Evolutionary conservation across 352 stramenopile genomes (phyloP).

Genomic region (Globisporangium polare): DNA sequence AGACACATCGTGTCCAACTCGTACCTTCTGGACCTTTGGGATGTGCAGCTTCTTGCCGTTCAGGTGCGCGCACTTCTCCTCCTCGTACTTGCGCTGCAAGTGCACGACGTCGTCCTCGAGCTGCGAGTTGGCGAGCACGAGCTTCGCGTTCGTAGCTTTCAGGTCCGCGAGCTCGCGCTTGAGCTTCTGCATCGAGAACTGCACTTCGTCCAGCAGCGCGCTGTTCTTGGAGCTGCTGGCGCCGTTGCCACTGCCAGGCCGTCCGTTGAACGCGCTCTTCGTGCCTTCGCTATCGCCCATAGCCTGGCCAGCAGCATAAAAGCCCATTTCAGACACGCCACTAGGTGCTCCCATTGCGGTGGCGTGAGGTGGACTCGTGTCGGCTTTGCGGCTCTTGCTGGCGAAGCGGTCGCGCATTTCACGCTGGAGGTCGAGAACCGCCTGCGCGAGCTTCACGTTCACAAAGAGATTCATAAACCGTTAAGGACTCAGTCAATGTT

Average conservation of each 20-base stretch:
- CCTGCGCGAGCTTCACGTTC: conserved; percentile 54
- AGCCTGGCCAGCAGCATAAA: background rate
- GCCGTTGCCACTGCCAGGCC: background rate
- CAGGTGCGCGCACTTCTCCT: conserved; percentile 60
- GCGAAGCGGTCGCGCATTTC: conserved; percentile 42
- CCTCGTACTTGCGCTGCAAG: conserved; percentile 63
- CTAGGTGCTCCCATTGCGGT: background rate
- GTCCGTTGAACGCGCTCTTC: background rate
- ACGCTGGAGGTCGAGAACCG: conserved; percentile 44
- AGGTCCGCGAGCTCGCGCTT: conserved; percentile 61
- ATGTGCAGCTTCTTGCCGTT: conserved; percentile 64
- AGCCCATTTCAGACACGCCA: background rate
- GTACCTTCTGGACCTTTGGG: conserved; percentile 72
- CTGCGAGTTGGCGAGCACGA: conserved; percentile 65
- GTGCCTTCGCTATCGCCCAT: background rate
- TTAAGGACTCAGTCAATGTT: conserved; percentile 9
- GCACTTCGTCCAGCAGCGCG: conserved; percentile 47
- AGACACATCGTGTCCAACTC: no score
- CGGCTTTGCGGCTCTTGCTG: conserved; percentile 16
- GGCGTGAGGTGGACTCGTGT: background rate
- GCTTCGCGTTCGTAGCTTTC: conserved; percentile 54
- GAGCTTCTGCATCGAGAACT: conserved; percentile 71
- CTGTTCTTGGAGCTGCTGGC: conserved; percentile 10
- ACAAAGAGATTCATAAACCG: conserved; percentile 2
- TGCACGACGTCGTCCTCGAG: conserved; percentile 67